phyloP scores from a whole-genome alignment of 495 filamentous ascomycete species.

The Podospora australis region DNA sequence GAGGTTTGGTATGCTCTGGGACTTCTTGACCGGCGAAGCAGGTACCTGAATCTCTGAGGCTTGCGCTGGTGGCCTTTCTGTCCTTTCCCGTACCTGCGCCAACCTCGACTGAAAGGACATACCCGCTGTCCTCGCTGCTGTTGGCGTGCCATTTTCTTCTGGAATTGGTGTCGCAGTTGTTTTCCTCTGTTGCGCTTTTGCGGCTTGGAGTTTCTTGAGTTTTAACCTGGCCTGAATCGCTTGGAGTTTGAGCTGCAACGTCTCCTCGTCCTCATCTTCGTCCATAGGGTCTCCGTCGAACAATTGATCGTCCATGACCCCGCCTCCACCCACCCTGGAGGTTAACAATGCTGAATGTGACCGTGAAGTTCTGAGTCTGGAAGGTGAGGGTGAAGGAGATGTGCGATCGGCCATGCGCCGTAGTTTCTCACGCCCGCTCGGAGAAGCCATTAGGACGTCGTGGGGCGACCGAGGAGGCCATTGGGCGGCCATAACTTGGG shows the following conservation, averaged over 20 bases:
- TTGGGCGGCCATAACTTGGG: conserved; percentile 36
- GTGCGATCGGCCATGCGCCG: conserved; percentile 56
- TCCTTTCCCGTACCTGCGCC: conserved; percentile 21
- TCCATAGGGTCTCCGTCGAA: conserved; percentile 28
- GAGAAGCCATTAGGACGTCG: conserved; percentile 76
- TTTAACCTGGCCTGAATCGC: conserved; percentile 83
- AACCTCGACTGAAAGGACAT: conserved; percentile 21
- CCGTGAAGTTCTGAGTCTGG: conserved; percentile 23
- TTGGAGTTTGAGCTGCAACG: conserved; percentile 69
- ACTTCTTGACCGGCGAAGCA: conserved; percentile 63
- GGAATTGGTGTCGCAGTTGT: conserved; percentile 13
- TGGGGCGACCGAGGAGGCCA: conserved; percentile 88
- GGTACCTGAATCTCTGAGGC: conserved; percentile 64
- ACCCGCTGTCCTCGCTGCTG: conserved; percentile 11
- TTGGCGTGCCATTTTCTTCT: conserved; percentile 3
- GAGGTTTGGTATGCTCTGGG: conserved; percentile 32
- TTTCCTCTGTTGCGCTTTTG: conserved; percentile 38
- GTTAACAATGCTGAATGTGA: conserved; percentile 9
- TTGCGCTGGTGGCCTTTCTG: conserved; percentile 32
- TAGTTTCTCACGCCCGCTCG: conserved; percentile 65
- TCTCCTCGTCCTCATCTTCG: conserved; percentile 81
- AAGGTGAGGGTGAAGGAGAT: conserved; percentile 60
- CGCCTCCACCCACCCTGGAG: too few species aligned
- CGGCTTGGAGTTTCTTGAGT: conserved; percentile 76
- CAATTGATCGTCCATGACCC: conserved; percentile 10